These are phyloP conservation scores for Trichoderma sp. DNA, from an alignment of 2,329 filamentous ascomycete genomes.

Conservation along the genomic window DNA sequence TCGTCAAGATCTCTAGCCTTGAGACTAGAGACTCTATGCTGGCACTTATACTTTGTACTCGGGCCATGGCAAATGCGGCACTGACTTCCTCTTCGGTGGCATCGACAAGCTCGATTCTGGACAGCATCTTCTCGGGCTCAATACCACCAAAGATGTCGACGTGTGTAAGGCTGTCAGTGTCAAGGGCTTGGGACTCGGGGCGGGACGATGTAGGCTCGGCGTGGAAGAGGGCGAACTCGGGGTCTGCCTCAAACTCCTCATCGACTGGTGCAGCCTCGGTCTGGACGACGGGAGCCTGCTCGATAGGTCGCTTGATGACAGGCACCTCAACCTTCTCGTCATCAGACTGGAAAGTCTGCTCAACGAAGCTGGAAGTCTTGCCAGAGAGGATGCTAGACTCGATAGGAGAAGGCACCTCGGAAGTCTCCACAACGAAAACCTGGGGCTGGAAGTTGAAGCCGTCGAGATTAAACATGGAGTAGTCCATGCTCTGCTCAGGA, in stretches of 20 bases:
- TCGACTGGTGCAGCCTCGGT: conserved; percentile 41
- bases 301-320: conserved; percentile 51
- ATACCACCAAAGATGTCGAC: conserved; percentile 55
- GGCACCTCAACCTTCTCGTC: conserved; percentile 60
- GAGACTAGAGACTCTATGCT: conserved; percentile 39
- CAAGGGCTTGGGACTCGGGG: conserved; percentile 35
- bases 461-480: conserved; percentile 67
- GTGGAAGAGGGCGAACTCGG: conserved; percentile 62
- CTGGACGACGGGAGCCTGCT: conserved; percentile 36
- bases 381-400: conserved; percentile 66
- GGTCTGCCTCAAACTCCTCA: conserved; percentile 63
- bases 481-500: conserved; percentile 75
- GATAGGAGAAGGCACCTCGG: conserved; percentile 62
- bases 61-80: conserved; percentile 48
- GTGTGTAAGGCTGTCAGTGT: conserved; percentile 44
- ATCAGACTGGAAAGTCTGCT: conserved; percentile 43
- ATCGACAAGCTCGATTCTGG: conserved; percentile 66
- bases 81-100: conserved; percentile 50
- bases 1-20: conserved; percentile 41
- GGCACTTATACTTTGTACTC: conserved; percentile 52
- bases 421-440: conserved; percentile 75
- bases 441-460: conserved; percentile 66
- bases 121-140: conserved; percentile 63
- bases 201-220: conserved; percentile 37
- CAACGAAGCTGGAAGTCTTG: conserved; percentile 63